Base-by-base conservation (phyloP, 202 grass and related monocot genomes). In the Bolboschoenoplectus hybrid region DNA sequence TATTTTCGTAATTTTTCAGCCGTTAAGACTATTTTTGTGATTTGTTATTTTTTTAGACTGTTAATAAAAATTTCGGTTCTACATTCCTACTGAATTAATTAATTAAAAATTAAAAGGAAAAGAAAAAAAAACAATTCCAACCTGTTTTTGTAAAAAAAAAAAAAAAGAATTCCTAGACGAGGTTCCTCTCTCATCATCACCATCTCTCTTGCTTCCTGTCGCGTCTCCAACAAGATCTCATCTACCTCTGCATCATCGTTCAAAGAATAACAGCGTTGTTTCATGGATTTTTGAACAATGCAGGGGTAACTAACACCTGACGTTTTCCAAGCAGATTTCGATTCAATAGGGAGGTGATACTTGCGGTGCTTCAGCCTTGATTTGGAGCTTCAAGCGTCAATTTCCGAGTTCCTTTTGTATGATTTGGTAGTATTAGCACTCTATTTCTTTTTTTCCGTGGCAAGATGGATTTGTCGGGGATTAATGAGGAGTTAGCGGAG, bases 401-500 rank as follows among this genome's bases (percentile, higher is more conserved):
- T 57, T 40, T 40, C 35, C 52, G 51, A 57, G 6, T 40, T 57
- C 6, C 9, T 73, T 55, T 77, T 32, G 32, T 62, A 34, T 64
- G 41, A 67, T 82, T 82, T 82, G 60, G 38, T 45, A 66, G 80
- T 65, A 34, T 65, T 66, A 34, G 32, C 62, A 64, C 26, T 47
- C 6, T 26, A 44, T 66, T 41, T 82, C 7, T n/a, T 49, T 8
- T 83, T 78, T 36, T 53, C 74, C 20, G 50, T 40, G 82, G 52
- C 68, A 72, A 81, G 57, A 98, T 98, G 95, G 93, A 98, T 92
- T 95, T 98, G 91, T 89, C 90, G 6, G 92, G 87, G 87, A 80
- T 98, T 69, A 98, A 92, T 83, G 93, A 92, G 87, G 95, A 91
- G 74, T 89, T 98, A 84, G 93, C 89, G 72, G 88, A 92, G 91